Percentiles rank a stretch among this genome's conserved stretches.
Evolutionary conservation across 768 basidiomycete genomes (phyloP).

Genomic region (Boletus sp.): DNA sequence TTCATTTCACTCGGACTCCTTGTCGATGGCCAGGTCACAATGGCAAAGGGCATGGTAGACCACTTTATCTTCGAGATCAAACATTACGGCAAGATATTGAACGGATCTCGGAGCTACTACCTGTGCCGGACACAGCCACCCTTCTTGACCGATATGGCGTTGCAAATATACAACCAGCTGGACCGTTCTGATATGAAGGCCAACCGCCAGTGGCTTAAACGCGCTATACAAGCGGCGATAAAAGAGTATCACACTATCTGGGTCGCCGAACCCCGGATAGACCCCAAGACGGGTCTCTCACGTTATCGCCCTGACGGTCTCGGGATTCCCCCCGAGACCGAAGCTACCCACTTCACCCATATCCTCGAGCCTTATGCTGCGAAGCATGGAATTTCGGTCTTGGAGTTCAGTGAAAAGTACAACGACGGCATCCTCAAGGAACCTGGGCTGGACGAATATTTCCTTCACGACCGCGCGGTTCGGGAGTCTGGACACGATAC

Average conservation of each 20-base stretch:
- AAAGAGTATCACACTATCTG: constrained; percentile 99
- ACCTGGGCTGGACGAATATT: constrained; percentile 93
- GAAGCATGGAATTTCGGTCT: constrained; percentile 88
- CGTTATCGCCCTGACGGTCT: constrained; percentile 91
- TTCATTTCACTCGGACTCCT: constrained; percentile 92
- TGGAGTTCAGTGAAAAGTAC: constrained; percentile 97
- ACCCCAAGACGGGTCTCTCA: constrained; percentile 91
- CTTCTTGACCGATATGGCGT: constrained; percentile 97
- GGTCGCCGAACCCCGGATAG: constrained; percentile 93
- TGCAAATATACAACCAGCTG: constrained; percentile 96
- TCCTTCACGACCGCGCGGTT: constrained; percentile 94
- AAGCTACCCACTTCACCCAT: constrained; percentile 97
- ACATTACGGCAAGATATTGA: constrained; percentile 95
- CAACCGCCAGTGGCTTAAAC: constrained; percentile 91
- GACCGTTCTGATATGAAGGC: constrained; percentile 74
- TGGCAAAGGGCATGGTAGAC: constrained; percentile 98
- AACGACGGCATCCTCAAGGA: constrained; percentile 81
- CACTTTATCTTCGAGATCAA: constrained; percentile 99
- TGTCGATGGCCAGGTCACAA: constrained; percentile 88
- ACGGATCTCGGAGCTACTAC: constrained; percentile 94
- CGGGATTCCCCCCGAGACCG: constrained; percentile 98
- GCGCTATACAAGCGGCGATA: constrained; percentile 95
- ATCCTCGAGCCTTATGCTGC: constrained; percentile 93
- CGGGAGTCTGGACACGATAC: constrained; percentile 97
- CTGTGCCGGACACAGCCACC: constrained; percentile 95